Evolutionary conservation across 2,329 filamentous ascomycete species (phyloP), one percentile per base, ranked within the genome.

Genomic region (Aspergillus jensenii): DNA sequence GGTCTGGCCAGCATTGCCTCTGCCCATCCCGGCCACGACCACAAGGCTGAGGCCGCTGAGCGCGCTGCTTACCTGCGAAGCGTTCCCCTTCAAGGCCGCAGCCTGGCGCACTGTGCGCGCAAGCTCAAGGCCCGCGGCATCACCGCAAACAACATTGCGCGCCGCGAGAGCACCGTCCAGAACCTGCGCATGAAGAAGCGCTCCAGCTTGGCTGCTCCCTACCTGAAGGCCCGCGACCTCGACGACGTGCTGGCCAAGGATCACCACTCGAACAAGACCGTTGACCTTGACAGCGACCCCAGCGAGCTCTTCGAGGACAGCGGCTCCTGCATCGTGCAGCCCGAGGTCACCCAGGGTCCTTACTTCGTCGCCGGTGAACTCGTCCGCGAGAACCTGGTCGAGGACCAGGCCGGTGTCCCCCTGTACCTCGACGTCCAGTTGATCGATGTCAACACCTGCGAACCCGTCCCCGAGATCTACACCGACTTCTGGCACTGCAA

Each of bases 281-380:
- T 62, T 4, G 65, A 69, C 33, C 62, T 6, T 1, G 62, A 11
- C 56, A 61, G 50, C 60, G 66, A 7, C 52, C 67, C 17, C 63
- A 66, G 17, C 54, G 56, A 3, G 58, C 61, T 72, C 12, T 71
- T 71, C 51, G 46, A 56, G 46, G 63, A 67, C 48, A 68, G 64
- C 69, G 21, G 71, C 65, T 41, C 76, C 23, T 84, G 81, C 59
- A 67, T 82, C 17, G 71, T 84, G 27, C 78, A 75, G 33, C 81
- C 81, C 0, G 81, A 83, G 65, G 77, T 78, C 17, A 81, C 77
- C 7, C 73, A 54, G 11, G 64, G 66, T 3, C 81, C 82, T 6
- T 84, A 81, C 71, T 84, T 68, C 55, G 70, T 78, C 15, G 76
- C 78, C 46, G 71, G 71, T 8, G 74, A 78, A 47, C 68, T 77